Percentiles rank a stretch among this genome's conserved stretches.
Conservation (phyloP, 106 monocot genomes). For the Dendrobium nobile region DNA sequence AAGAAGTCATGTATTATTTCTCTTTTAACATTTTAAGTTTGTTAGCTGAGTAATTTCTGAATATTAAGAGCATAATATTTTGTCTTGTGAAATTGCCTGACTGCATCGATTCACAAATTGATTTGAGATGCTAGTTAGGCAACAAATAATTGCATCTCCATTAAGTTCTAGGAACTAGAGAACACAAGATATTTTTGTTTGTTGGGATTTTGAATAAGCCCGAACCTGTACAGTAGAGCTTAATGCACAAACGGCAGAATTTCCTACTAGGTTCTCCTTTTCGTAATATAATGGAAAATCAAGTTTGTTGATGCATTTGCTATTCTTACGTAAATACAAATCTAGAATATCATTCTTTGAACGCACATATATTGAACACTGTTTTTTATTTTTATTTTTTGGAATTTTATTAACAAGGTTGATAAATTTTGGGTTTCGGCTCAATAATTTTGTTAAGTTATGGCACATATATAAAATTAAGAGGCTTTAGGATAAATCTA, state of each 20-base stretch:
- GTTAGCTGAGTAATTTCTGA: not conserved
- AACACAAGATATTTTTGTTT: not conserved
- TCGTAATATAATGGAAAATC: not conserved
- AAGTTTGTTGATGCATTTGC: not conserved
- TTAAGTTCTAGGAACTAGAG: not conserved
- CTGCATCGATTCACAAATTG: no score
- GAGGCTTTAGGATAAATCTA: no score
- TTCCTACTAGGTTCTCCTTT: not conserved
- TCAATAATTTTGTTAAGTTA: no score
- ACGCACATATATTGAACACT: no score
- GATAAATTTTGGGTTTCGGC: no score
- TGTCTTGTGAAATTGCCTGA: not conserved
- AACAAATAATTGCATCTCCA: not conserved
- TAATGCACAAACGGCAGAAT: not conserved
- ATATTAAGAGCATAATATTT: not conserved
- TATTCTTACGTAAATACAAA: not conserved
- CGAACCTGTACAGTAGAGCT: not conserved
- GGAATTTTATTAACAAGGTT: no score
- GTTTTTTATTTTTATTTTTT: no score
- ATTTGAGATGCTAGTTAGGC: no score
- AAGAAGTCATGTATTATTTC: not conserved
- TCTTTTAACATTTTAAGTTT: not conserved
- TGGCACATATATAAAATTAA: no score
- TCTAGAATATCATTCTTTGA: no score
- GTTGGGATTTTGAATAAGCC: not conserved